Evolutionary conservation across 2,329 filamentous ascomycete species (phyloP).

Genomic region (Monilinia fructicola): DNA sequence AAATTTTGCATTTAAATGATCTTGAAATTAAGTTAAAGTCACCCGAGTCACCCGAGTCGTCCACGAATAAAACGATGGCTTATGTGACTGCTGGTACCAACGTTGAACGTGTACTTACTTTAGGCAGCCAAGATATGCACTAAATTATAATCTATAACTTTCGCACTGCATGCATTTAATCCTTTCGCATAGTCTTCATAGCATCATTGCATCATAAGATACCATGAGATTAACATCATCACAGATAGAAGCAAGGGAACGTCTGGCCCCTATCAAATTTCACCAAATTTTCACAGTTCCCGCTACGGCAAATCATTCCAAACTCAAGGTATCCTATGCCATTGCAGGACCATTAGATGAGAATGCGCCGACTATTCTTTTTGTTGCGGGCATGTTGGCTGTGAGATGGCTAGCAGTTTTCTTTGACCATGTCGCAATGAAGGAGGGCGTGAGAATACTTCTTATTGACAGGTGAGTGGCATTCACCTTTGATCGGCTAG

Average conservation of each 20-base stretch:
- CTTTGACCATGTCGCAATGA: constrained; percentile 39
- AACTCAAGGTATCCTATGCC: constrained; percentile 35
- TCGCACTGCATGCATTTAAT: not conserved
- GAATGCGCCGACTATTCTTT: constrained; percentile 41
- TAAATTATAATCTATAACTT: not conserved
- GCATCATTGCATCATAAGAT: not conserved
- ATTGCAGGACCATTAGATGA: constrained; percentile 34
- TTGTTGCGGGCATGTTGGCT: constrained; percentile 44
- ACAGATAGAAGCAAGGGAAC: constrained; percentile 28
- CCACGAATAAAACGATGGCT: not conserved
- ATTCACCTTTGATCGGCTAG: not conserved
- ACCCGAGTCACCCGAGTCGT: not conserved
- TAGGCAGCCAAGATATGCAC: not conserved
- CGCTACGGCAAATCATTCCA: constrained; percentile 31
- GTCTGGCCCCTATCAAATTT: constrained; percentile 32
- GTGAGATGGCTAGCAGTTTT: constrained; percentile 38
- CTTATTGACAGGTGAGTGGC: constrained; percentile 43
- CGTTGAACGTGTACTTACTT: not conserved
- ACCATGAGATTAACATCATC: constrained; percentile 6
- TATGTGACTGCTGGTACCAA: not conserved
- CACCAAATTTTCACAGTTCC: constrained; percentile 35
- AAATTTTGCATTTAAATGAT: constrained; percentile 9
- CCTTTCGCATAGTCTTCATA: not conserved
- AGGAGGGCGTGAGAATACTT: constrained; percentile 42
- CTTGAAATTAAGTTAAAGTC: not conserved